These are phyloP conservation scores for Xylariaceae sp. DNA, from an alignment of 2,329 filamentous ascomycete genomes.

Conservation along the genomic window DNA sequence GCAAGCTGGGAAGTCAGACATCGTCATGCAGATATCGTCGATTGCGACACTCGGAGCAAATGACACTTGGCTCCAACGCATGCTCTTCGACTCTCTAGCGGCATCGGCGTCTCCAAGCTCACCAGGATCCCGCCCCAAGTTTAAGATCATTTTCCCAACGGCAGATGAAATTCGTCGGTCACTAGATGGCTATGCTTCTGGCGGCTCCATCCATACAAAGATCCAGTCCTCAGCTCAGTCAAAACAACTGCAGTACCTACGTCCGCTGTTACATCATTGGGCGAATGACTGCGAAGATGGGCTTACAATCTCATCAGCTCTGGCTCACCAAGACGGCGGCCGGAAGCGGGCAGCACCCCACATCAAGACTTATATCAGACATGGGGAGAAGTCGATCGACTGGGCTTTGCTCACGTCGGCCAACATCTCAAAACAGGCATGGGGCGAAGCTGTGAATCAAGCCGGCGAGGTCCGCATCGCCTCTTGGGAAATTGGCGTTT, in stretches of 20 bases:
- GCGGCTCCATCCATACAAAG: constrained; percentile 77
- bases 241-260: constrained; percentile 69
- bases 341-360: constrained; percentile 72
- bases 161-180: constrained; percentile 70
- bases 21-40: constrained; percentile 68
- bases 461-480: constrained; percentile 62
- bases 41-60: constrained; percentile 71
- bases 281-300: constrained; percentile 49
- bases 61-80: constrained; percentile 66
- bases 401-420: constrained; percentile 88
- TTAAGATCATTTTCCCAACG: constrained; percentile 76
- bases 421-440: constrained; percentile 86
- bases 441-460: constrained; percentile 61
- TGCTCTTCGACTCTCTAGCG: constrained; percentile 50
- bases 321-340: constrained; percentile 43
- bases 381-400: constrained; percentile 53
- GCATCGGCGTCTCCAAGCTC: neutral
- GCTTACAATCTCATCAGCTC: constrained; percentile 20
- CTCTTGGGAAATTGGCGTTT: constrained; percentile 78
- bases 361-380: constrained; percentile 83
- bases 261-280: constrained; percentile 71
- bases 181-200: constrained; percentile 72
- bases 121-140: constrained; percentile 39
- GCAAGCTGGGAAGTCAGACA: constrained; percentile 35
- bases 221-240: constrained; percentile 62